phyloP scores from a whole-genome alignment of 345 rosid species.

The Toxicodendron radicans region DNA sequence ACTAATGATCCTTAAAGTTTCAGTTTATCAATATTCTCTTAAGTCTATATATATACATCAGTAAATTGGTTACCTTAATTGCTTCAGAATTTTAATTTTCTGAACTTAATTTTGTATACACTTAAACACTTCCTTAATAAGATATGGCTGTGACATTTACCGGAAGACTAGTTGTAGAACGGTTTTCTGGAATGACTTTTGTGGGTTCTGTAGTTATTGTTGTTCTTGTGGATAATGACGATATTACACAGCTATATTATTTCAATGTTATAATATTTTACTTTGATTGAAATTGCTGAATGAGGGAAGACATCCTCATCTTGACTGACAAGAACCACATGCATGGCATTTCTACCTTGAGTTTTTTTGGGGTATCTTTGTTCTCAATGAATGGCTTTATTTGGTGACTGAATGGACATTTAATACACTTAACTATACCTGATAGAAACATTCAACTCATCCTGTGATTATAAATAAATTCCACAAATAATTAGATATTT shows the following conservation, averaged over 20 bases:
- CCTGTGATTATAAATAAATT: conserved; percentile 16
- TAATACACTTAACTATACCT: conserved; percentile 11
- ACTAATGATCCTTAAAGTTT: background rate
- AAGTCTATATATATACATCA: background rate
- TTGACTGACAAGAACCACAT: conserved; percentile 19
- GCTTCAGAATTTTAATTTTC: background rate
- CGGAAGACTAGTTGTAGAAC: background rate
- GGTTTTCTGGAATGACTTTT: background rate
- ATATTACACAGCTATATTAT: background rate
- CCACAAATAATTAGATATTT: conserved; percentile 7
- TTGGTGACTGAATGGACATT: conserved; percentile 1
- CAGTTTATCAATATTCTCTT: background rate
- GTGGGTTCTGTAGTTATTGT: background rate
- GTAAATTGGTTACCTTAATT: background rate
- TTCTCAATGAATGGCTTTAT: conserved; percentile 13
- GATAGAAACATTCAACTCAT: conserved; percentile 5
- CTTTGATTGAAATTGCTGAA: conserved; percentile 19
- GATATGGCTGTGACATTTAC: background rate
- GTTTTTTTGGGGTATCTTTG: conserved; percentile 11
- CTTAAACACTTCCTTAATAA: background rate
- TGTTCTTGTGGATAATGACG: background rate
- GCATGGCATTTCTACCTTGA: conserved; percentile 8
- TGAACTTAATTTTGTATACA: background rate
- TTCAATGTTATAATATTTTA: background rate
- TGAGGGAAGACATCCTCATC: conserved; percentile 7